Evolutionary conservation across 2,329 filamentous ascomycete genomes (phyloP).

Genomic region (Bipolaris cookei): DNA sequence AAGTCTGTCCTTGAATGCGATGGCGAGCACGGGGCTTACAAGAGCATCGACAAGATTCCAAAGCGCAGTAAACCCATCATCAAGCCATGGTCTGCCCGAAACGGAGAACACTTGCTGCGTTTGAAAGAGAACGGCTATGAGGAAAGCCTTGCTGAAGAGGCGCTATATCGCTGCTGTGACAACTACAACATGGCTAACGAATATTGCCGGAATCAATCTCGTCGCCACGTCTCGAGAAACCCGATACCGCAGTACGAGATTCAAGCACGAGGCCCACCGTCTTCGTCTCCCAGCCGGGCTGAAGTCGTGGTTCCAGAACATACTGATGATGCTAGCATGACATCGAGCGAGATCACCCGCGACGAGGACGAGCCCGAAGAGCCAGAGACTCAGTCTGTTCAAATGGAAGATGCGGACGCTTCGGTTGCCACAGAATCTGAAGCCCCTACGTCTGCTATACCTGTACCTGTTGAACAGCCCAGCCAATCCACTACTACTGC

Average conservation of each 20-base stretch:
- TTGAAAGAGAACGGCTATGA: constrained; percentile 59
- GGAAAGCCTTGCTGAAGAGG: constrained; percentile 73
- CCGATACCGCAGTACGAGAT: constrained; percentile 65
- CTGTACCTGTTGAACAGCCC: constrained; percentile 26
- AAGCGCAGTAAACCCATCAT: constrained; percentile 54
- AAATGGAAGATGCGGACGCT: constrained; percentile 48
- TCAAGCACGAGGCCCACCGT: constrained; percentile 37
- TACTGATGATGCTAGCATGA: constrained; percentile 35
- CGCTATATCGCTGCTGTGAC: constrained; percentile 81
- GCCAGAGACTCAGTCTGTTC: constrained; percentile 45
- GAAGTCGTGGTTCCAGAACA: constrained; percentile 44
- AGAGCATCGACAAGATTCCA: constrained; percentile 65
- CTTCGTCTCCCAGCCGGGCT: constrained; percentile 41
- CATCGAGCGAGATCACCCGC: constrained; percentile 34
- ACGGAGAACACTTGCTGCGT: constrained; percentile 52
- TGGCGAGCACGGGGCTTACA: constrained; percentile 70
- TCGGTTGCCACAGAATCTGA: constrained; percentile 17
- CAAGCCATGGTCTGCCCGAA: constrained; percentile 60
- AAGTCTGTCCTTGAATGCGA: constrained; percentile 80
- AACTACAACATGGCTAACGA: constrained; percentile 66
- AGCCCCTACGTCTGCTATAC: constrained; percentile 21
- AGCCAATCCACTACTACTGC: constrained; percentile 16
- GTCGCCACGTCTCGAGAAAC: constrained; percentile 66
- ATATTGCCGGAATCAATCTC: constrained; percentile 73
- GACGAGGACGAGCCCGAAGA: constrained; percentile 37